A percentile compares a stretch with the other conserved stretches of the same genome.
Evolutionary conservation across 2,329 filamentous ascomycete species (phyloP).

Genomic region (Aspergillus sp.): DNA sequence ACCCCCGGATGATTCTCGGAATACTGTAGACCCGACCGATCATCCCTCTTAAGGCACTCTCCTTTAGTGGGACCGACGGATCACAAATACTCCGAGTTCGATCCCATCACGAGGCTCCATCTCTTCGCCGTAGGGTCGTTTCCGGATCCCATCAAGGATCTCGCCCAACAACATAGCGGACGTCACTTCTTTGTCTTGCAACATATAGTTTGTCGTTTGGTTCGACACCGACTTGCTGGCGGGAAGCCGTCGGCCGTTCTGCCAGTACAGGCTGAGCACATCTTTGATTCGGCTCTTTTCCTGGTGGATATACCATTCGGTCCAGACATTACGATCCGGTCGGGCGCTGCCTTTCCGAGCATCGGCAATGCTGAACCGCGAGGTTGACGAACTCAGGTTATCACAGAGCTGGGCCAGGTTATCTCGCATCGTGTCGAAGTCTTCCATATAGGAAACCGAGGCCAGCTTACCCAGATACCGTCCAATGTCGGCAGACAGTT

Average conservation of each 20-base stretch:
- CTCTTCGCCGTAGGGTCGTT: conserved; percentile 47
- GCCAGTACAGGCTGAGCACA: conserved; percentile 44
- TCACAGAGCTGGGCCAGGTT: conserved; percentile 43
- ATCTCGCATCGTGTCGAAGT: conserved; percentile 52
- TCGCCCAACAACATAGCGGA: conserved; percentile 58
- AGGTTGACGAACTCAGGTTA: conserved; percentile 36
- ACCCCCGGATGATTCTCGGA: background rate
- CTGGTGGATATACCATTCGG: conserved; percentile 65
- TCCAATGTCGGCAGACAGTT: conserved; percentile 58
- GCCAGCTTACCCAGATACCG: conserved; percentile 55
- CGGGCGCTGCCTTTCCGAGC: conserved; percentile 52
- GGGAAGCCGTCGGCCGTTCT: conserved; percentile 37
- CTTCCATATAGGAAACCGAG: conserved; percentile 54
- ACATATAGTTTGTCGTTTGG: conserved; percentile 25
- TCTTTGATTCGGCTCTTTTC: conserved; percentile 60
- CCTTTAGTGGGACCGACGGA: conserved; percentile 41
- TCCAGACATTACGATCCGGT: conserved; percentile 57
- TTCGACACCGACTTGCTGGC: conserved; percentile 26
- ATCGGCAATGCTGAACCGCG: conserved; percentile 49
- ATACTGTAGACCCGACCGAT: background rate
- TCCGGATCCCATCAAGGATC: conserved; percentile 58
- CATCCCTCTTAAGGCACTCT: background rate
- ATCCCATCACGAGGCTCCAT: conserved; percentile 45
- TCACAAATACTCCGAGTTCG: conserved; percentile 51
- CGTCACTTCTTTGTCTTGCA: conserved; percentile 47